Percentiles rank a stretch among this genome's conserved stretches.
Evolutionary conservation across 2,329 filamentous ascomycete genomes (phyloP).

Genomic region (Verticillium nonalfalfae): DNA sequence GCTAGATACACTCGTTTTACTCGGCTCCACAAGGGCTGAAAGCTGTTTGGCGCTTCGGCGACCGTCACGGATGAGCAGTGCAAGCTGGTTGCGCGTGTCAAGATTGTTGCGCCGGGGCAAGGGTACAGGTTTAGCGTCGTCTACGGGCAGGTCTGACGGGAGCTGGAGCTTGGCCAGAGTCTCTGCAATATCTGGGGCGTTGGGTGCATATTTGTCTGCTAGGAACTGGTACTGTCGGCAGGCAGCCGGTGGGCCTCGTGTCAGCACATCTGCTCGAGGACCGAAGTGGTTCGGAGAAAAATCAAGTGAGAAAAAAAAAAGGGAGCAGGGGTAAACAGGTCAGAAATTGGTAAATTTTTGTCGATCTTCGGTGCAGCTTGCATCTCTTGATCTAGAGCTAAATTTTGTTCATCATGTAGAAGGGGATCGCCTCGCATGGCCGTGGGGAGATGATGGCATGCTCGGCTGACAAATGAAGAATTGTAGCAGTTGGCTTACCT

Average conservation of each 20-base stretch:
- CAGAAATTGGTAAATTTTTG: conserved; percentile 34
- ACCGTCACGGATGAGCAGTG: conserved; percentile 58
- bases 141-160: conserved; percentile 40
- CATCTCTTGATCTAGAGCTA: conserved; percentile 85
- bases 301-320: neutral
- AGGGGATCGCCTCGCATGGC: conserved; percentile 12
- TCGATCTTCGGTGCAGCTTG: conserved; percentile 54
- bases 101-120: conserved; percentile 41
- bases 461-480: neutral
- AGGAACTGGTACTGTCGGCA: conserved; percentile 52
- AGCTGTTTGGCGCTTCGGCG: conserved; percentile 51
- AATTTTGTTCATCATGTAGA: conserved; percentile 37
- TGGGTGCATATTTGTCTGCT: conserved; percentile 62
- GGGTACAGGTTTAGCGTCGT: conserved; percentile 34
- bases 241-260: neutral
- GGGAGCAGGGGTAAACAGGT: conserved; percentile 17
- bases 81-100: conserved; percentile 50
- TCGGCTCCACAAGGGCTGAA: conserved; percentile 39
- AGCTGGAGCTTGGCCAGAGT: conserved; percentile 61
- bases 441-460: conserved; percentile 2
- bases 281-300: conserved; percentile 4
- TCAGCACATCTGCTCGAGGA: conserved; percentile 10
- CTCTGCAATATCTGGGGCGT: conserved; percentile 59
- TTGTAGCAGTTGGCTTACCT: conserved; percentile 39
- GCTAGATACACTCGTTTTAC: conserved; percentile 45